phyloP scores from a whole-genome alignment of 2,329 filamentous ascomycete genomes.

The Fusarium kyushuense region DNA sequence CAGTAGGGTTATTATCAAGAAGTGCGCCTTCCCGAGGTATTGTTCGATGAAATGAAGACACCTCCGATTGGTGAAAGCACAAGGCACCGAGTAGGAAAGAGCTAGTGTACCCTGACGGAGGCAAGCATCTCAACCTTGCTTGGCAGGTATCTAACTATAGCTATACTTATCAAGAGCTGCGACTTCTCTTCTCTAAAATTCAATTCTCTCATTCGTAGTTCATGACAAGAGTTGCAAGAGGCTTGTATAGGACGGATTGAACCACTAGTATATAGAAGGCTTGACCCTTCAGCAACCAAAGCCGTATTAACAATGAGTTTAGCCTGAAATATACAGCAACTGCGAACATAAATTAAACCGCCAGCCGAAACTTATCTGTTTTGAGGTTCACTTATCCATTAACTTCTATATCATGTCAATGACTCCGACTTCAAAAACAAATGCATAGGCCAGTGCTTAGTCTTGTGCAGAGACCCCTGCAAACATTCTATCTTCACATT shows the following conservation, averaged over 20 bases:
- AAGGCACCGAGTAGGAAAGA: slow-evolving; percentile 9
- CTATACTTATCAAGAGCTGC: not conserved
- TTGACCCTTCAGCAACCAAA: not conserved
- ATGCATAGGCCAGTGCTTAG: not conserved
- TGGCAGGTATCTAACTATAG: not conserved
- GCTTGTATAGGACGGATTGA: not conserved
- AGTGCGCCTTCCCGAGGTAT: not conserved
- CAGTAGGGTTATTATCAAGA: not conserved
- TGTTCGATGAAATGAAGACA: not conserved
- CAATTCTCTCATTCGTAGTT: not conserved
- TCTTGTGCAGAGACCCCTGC: not conserved
- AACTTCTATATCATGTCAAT: not conserved
- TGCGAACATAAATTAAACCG: not conserved
- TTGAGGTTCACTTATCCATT: not conserved
- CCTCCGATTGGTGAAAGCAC: not conserved
- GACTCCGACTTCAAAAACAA: not conserved
- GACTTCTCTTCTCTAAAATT: slow-evolving; percentile 14
- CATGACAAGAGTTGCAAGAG: not conserved
- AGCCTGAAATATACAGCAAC: not conserved
- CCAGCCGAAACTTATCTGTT: not conserved
- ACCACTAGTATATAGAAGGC: too few species aligned
- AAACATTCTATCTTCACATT: not conserved
- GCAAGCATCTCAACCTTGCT: slow-evolving; percentile 18
- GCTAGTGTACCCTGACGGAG: not conserved
- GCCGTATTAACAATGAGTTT: not conserved